These are phyloP conservation scores for Stereocaulon alpinum DNA, from an alignment of 495 filamentous ascomycete genomes.

Conservation along the genomic window DNA sequence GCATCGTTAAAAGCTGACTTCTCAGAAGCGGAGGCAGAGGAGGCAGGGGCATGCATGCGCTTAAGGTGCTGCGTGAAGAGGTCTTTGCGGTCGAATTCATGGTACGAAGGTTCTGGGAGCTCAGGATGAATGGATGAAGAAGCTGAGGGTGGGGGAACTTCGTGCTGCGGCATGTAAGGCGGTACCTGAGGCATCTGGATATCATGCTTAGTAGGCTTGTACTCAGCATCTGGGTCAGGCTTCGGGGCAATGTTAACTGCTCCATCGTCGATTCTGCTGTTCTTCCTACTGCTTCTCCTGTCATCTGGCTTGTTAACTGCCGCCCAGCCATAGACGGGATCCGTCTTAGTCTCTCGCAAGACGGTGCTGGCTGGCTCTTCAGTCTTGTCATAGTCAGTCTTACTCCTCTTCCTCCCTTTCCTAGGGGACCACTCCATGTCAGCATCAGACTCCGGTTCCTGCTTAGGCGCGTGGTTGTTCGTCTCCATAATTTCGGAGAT, in stretches of 20 bases:
- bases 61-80: slow-evolving; percentile 86
- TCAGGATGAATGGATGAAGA: neutral
- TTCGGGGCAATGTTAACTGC: slow-evolving; percentile 1
- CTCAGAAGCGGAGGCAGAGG: slow-evolving; percentile 38
- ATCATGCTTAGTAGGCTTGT: neutral
- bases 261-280: slow-evolving; percentile 2
- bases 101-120: slow-evolving; percentile 27
- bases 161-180: slow-evolving; percentile 3
- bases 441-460: slow-evolving; percentile 2
- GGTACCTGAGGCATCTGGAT: neutral
- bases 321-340: neutral
- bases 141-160: neutral
- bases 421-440: neutral
- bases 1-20: slow-evolving; percentile 32
- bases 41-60: slow-evolving; percentile 68
- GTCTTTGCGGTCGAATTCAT: slow-evolving; percentile 87
- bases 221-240: neutral
- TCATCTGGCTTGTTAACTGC: slow-evolving; percentile 1
- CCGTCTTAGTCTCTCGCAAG: slow-evolving; percentile 1
- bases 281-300: slow-evolving; percentile 1
- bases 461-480: neutral
- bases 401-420: slow-evolving; percentile 4
- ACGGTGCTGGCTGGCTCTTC: slow-evolving; percentile 1
- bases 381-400: slow-evolving; percentile 1
- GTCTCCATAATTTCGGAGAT: neutral